phyloP scores from a whole-genome alignment of 2,329 filamentous ascomycete genomes.

The Clathrospora elynae region DNA sequence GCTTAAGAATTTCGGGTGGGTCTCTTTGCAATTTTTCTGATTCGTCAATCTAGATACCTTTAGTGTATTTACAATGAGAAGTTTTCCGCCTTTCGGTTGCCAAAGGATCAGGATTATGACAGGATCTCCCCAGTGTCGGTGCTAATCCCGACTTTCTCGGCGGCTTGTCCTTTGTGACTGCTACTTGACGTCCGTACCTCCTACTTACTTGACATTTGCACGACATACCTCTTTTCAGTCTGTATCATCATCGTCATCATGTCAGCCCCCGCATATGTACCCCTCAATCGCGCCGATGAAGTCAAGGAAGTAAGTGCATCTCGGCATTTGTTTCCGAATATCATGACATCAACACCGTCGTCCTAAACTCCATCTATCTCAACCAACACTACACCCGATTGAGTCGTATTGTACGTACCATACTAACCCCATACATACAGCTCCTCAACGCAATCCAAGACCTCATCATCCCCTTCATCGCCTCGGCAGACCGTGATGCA shows the following conservation, averaged over 20 bases:
- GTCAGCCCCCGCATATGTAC: conserved; percentile 24
- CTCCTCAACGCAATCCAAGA: conserved; percentile 61
- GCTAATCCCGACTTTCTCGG: conserved; percentile 14
- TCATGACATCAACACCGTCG: conserved; percentile 9
- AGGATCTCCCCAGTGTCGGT: too few relatives aligned
- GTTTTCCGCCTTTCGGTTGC: conserved; percentile 4
- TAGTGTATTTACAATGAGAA: conserved; percentile 11
- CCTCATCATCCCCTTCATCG: conserved; percentile 73
- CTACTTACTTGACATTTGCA: not conserved
- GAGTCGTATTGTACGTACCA: conserved; percentile 1
- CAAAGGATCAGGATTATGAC: too few relatives aligned
- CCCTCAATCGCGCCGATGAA: conserved; percentile 44
- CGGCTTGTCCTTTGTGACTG: conserved; percentile 3
- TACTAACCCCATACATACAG: too few relatives aligned
- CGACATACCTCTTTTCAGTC: not conserved
- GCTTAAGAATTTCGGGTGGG: conserved; percentile 9
- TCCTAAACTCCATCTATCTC: conserved; percentile 1
- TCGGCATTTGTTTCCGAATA: conserved; percentile 10
- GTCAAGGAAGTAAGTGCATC: conserved; percentile 45
- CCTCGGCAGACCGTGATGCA: conserved; percentile 68
- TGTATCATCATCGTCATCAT: too few relatives aligned
- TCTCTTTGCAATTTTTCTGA: conserved; percentile 22
- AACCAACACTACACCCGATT: not conserved
- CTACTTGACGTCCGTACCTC: not conserved
- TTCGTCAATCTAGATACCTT: conserved; percentile 42